A percentile compares a stretch with the other conserved stretches of the same genome.
These are phyloP conservation scores for Ilex aquifolium DNA, from an alignment of 257 asterid genomes.

Conservation along the genomic window DNA sequence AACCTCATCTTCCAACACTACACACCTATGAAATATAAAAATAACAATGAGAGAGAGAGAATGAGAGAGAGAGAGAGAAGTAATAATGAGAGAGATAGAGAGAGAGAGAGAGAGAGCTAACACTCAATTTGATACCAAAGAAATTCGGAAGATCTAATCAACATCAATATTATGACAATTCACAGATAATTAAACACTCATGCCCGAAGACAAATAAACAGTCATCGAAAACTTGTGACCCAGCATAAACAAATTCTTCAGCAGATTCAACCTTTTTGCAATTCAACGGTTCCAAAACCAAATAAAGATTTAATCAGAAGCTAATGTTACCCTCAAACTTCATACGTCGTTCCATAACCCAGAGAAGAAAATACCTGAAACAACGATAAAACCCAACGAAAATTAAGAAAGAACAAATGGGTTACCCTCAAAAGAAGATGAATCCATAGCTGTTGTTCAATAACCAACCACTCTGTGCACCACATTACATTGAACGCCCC, in stretches of 20 bases:
- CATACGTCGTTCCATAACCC: conserved; percentile 5
- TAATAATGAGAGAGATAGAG: not conserved
- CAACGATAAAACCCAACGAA: conserved; percentile 2
- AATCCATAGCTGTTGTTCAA: conserved; percentile 27
- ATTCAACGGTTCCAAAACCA: not conserved
- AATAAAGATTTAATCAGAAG: not conserved
- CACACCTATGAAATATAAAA: conserved; percentile 4
- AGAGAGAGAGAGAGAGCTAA: not conserved
- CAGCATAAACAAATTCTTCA: conserved; percentile 20
- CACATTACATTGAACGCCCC: conserved; percentile 14
- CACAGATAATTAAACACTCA: conserved; percentile 23
- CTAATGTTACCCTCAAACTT: not conserved
- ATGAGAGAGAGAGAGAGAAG: not conserved
- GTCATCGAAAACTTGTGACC: conserved; percentile 34
- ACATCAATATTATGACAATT: not conserved
- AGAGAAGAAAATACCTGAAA: conserved; percentile 7
- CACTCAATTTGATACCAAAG: conserved; percentile 2
- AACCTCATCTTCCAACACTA: conserved; percentile 19
- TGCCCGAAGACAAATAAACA: conserved; percentile 26
- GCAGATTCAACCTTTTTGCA: conserved; percentile 3
- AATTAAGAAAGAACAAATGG: conserved; percentile 1
- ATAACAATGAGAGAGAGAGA: not conserved
- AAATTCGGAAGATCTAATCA: conserved; percentile 19
- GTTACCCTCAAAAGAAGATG: conserved; percentile 44
- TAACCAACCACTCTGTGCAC: conserved; percentile 15